These are phyloP conservation scores for Neurospora sp. DNA, from an alignment of 2,329 filamentous ascomycete genomes.

Conservation along the genomic window DNA sequence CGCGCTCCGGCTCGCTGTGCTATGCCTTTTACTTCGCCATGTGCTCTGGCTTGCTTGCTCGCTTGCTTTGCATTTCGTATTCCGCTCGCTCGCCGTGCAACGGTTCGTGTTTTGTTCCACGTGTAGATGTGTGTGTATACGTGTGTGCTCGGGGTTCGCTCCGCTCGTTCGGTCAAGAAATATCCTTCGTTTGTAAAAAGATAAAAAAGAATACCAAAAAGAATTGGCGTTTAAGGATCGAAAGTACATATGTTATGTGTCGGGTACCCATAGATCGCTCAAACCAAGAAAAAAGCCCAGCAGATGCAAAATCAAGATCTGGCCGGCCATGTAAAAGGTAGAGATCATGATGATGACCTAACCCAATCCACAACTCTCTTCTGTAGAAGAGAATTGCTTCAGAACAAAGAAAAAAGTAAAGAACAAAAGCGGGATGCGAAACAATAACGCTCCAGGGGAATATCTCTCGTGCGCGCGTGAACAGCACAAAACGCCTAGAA, in stretches of 20 bases:
- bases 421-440: background rate
- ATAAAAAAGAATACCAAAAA: background rate
- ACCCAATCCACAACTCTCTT: background rate
- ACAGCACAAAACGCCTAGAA: background rate
- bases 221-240: conserved; percentile 1
- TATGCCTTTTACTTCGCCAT: background rate
- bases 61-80: background rate
- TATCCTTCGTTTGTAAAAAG: background rate
- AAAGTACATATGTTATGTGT: background rate
- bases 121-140: background rate
- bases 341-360: background rate
- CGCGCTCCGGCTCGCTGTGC: background rate
- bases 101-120: background rate
- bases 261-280: background rate
- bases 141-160: background rate
- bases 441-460: background rate
- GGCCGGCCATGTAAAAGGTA: background rate
- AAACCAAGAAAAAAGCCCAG: background rate
- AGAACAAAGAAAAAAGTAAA: background rate
- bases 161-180: background rate
- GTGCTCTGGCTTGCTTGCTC: background rate
- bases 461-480: background rate
- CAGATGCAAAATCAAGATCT: background rate
- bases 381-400: background rate
- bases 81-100: background rate